phyloP scores from a whole-genome alignment of 78 protist genomes.

The Dictyostelium discoideum region dicty_2.7 NC_007088.5:6869501-6870000 shows the following conservation, averaged over 20 bases:
- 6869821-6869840: slow-evolving; percentile 86
- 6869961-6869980: slow-evolving; percentile 89
- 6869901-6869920: slow-evolving; percentile 88
- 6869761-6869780: slow-evolving; percentile 85
- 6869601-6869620: slow-evolving; percentile 28
- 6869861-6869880: slow-evolving; percentile 62
- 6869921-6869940: slow-evolving; percentile 70
- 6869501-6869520: slow-evolving; percentile 10
- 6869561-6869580: slow-evolving; percentile 24
- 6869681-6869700: slow-evolving; percentile 84
- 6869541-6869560: slow-evolving; percentile 35
- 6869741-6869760: slow-evolving; percentile 44
- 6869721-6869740: slow-evolving; percentile 80
- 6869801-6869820: slow-evolving; percentile 67
- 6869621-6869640: slow-evolving; percentile 31
- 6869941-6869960: slow-evolving; percentile 86
- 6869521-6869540: slow-evolving; percentile 5
- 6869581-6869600: slow-evolving; percentile 19
- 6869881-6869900: slow-evolving; percentile 80
- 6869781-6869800: slow-evolving; percentile 79
- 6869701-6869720: slow-evolving; percentile 53
- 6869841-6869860: slow-evolving; percentile 65
- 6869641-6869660: slow-evolving; percentile 49
- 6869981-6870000: slow-evolving; percentile 80
- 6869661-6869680: slow-evolving; percentile 74